A percentile compares a stretch with the other conserved stretches of the same genome.
These are phyloP conservation scores for Termitomyces bulborhizus DNA, from an alignment of 768 basidiomycete genomes.

Conservation along the genomic window DNA sequence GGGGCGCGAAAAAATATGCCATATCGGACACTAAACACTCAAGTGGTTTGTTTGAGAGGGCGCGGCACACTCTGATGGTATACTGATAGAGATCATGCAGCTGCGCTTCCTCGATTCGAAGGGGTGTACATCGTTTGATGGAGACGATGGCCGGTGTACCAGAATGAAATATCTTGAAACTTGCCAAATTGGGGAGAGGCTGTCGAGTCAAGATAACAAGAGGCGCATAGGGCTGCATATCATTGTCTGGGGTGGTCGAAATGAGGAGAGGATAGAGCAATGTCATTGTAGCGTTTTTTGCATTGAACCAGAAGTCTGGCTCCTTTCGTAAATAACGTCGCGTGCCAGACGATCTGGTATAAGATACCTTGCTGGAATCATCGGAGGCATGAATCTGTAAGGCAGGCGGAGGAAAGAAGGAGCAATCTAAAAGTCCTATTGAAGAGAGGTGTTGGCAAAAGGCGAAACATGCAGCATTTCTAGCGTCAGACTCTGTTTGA, in stretches of 20 bases:
- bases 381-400: conserved; percentile 11
- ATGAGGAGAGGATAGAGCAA: conserved; percentile 57
- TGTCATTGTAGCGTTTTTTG: conserved; percentile 18
- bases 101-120: conserved; percentile 41
- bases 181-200: conserved; percentile 52
- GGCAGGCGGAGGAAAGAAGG: conserved; percentile 33
- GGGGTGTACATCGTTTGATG: conserved; percentile 40
- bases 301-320: conserved; percentile 65
- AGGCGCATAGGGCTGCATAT: conserved; percentile 41
- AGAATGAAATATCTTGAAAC: conserved; percentile 56
- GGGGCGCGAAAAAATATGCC: conserved; percentile 64
- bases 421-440: conserved; percentile 45
- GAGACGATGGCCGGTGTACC: conserved; percentile 37
- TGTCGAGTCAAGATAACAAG: conserved; percentile 61
- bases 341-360: conserved; percentile 32
- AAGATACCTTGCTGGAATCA: conserved; percentile 1
- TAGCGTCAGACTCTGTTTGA: conserved; percentile 42
- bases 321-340: conserved; percentile 50
- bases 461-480: conserved; percentile 52
- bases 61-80: conserved; percentile 56
- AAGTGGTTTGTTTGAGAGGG: conserved; percentile 64
- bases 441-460: conserved; percentile 47
- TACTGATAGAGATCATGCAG: conserved; percentile 49
- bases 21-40: conserved; percentile 47
- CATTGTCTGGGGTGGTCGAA: conserved; percentile 25